These are phyloP conservation scores for Noccaea caerulescens DNA, from an alignment of 345 rosid genomes.

Conservation along the genomic window DNA sequence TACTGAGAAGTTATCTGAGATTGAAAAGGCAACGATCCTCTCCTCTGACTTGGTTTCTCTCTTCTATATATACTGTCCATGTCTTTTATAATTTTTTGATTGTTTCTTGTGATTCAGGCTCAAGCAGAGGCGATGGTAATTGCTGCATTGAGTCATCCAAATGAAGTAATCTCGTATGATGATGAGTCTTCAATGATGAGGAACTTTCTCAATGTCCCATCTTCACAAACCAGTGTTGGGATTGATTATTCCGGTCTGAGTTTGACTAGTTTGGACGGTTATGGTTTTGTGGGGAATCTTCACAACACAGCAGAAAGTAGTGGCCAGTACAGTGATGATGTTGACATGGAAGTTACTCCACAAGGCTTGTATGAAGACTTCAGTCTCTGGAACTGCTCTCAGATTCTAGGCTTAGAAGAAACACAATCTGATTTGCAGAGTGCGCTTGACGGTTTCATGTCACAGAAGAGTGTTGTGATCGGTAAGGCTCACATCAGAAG, in stretches of 20 bases:
- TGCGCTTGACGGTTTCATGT: constrained; percentile 61
- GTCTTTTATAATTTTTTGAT: constrained; percentile 6
- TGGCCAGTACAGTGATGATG: constrained; percentile 39
- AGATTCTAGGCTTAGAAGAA: constrained; percentile 56
- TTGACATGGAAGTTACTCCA: constrained; percentile 38
- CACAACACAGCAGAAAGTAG: constrained; percentile 47
- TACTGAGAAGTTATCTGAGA: constrained; percentile 72
- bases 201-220: constrained; percentile 47
- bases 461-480: constrained; percentile 47
- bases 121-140: constrained; percentile 70
- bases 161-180: constrained; percentile 66
- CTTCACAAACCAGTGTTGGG: constrained; percentile 56
- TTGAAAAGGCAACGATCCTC: constrained; percentile 67
- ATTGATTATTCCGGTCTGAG: constrained; percentile 62
- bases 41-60: neutral
- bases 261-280: constrained; percentile 63
- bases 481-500: constrained; percentile 71
- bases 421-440: constrained; percentile 65
- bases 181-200: constrained; percentile 59
- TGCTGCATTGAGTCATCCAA: constrained; percentile 69
- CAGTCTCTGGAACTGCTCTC: constrained; percentile 61
- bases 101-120: constrained; percentile 51
- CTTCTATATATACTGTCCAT: neutral
- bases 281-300: constrained; percentile 49
- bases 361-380: constrained; percentile 72